Evolutionary conservation across 257 asterid species (phyloP).

Genomic region (Nicotiana obtusifolia): DNA sequence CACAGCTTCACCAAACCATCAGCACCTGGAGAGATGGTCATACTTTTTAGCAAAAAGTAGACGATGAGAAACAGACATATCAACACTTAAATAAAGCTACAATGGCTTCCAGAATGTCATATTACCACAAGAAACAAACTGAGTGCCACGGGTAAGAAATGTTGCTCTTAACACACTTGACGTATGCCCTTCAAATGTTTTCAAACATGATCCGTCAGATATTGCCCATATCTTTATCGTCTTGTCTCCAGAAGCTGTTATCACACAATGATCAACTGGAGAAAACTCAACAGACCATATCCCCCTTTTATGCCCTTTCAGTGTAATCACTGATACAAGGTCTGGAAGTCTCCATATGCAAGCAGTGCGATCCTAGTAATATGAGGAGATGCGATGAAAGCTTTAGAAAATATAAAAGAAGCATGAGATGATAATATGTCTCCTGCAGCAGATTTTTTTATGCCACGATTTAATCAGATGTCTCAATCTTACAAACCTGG

Average conservation of each 20-base stretch:
- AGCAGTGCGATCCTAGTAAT: slow-evolving; percentile 91
- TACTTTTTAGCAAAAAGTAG: slow-evolving; percentile 8
- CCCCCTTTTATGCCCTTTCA: slow-evolving; percentile 95
- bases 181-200: slow-evolving; percentile 93
- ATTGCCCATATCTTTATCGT: slow-evolving; percentile 91
- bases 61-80: slow-evolving; percentile 5
- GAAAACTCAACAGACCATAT: slow-evolving; percentile 99
- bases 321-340: slow-evolving; percentile 63
- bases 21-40: slow-evolving; percentile 49
- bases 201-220: slow-evolving; percentile 86
- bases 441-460: neutral
- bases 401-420: slow-evolving; percentile 1
- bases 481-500: slow-evolving; percentile 49
- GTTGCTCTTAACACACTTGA: slow-evolving; percentile 89
- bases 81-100: neutral
- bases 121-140: slow-evolving; percentile 86
- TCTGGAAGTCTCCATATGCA: slow-evolving; percentile 93
- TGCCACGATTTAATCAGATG: neutral
- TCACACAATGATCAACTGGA: slow-evolving; percentile 94
- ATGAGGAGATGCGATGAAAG: slow-evolving; percentile 14
- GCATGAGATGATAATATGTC: neutral
- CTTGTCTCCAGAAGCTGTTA: slow-evolving; percentile 95
- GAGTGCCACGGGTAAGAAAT: slow-evolving; percentile 85
- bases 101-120: slow-evolving; percentile 9
- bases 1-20: slow-evolving; percentile 97